phyloP scores from a whole-genome alignment of 495 filamentous ascomycete genomes.

The Lophiotrema nucula region DNA sequence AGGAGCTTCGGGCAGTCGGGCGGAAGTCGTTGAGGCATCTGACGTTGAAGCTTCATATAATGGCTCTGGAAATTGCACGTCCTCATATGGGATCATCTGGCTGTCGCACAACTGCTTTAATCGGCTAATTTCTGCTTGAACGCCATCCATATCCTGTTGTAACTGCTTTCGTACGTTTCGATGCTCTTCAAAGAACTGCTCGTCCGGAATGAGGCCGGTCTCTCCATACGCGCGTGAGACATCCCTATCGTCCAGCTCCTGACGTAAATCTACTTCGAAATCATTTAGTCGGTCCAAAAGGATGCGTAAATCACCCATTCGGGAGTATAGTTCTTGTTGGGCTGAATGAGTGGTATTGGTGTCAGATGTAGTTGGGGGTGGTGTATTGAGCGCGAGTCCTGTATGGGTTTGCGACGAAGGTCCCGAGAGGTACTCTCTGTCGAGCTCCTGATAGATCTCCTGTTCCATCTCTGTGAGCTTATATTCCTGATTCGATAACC shows the following conservation, averaged over 20 bases:
- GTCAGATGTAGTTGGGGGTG: too few species aligned
- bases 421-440: background rate
- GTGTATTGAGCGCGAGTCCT: too few species aligned
- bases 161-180: background rate
- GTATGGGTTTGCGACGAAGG: background rate
- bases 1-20: background rate
- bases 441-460: conserved; percentile 4
- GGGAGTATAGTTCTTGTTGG: conserved; percentile 13
- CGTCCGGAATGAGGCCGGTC: conserved; percentile 1
- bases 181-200: conserved; percentile 1
- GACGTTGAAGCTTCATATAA: background rate
- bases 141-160: background rate
- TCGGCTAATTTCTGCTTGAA: conserved; percentile 3
- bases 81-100: conserved; percentile 5
- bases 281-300: background rate
- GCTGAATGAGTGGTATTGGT: background rate
- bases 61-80: background rate
- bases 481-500: conserved; percentile 8
- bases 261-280: background rate
- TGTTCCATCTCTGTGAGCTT: conserved; percentile 2
- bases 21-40: too few species aligned
- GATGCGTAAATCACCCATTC: conserved; percentile 10
- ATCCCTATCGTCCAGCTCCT: conserved; percentile 11
- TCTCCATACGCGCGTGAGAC: background rate
- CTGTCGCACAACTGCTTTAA: conserved; percentile 8